These are phyloP conservation scores for Physcia stellaris DNA, from an alignment of 495 filamentous ascomycete genomes.

Conservation along the genomic window DNA sequence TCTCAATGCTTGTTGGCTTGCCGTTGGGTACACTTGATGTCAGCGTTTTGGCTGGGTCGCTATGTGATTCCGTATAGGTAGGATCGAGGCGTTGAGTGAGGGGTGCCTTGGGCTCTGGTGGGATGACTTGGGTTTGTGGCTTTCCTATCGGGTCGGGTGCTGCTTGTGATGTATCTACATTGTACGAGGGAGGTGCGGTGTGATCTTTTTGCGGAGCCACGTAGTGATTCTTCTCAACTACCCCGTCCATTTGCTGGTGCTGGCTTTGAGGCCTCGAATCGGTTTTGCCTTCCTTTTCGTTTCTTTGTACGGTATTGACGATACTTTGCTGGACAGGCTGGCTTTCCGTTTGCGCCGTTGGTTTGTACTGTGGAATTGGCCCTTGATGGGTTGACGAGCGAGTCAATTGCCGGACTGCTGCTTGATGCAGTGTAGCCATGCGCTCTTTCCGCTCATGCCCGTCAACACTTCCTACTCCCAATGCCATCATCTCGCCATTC, in stretches of 20 bases:
- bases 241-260: no score
- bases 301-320: neutral
- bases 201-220: no score
- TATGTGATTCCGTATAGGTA: no score
- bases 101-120: neutral
- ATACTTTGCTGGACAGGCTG: neutral
- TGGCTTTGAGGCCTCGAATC: neutral
- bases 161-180: no score
- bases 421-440: slow-evolving; percentile 2
- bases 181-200: no score
- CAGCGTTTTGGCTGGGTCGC: no score
- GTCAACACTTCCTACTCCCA: slow-evolving; percentile 4
- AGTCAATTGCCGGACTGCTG: neutral
- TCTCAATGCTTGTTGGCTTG: no score
- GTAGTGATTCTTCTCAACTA: no score
- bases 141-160: neutral
- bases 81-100: no score
- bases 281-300: neutral
- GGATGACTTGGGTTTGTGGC: neutral
- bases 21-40: no score
- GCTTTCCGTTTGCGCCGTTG: neutral
- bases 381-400: no score
- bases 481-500: neutral
- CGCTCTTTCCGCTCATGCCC: slow-evolving; percentile 1
- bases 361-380: neutral